These are phyloP conservation scores for Thraustochytrium sp. DNA, from an alignment of 352 stramenopile genomes.

Conservation along the genomic window DNA sequence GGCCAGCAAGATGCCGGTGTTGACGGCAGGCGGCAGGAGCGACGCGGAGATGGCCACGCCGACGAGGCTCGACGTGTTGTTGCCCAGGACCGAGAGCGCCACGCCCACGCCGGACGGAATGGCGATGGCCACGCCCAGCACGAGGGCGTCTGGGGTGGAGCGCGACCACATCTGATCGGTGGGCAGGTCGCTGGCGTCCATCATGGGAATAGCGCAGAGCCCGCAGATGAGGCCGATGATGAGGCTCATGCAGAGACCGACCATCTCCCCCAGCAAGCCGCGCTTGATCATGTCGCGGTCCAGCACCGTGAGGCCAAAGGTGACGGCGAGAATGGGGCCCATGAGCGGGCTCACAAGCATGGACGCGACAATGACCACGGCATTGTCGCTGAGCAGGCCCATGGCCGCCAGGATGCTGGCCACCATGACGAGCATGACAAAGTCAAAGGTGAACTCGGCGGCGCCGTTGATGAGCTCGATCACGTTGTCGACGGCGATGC, in stretches of 20 bases:
- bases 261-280: slow-evolving; percentile 44
- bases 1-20: slow-evolving; percentile 54
- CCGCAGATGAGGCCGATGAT: background rate
- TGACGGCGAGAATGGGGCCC: slow-evolving; percentile 59
- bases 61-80: slow-evolving; percentile 58
- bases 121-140: slow-evolving; percentile 55
- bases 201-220: background rate
- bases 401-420: slow-evolving; percentile 61
- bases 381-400: slow-evolving; percentile 56
- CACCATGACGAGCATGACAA: slow-evolving; percentile 56
- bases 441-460: slow-evolving; percentile 57
- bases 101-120: slow-evolving; percentile 60
- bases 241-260: slow-evolving; percentile 21
- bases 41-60: slow-evolving; percentile 62
- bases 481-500: background rate
- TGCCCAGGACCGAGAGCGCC: slow-evolving; percentile 52
- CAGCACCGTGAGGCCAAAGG: slow-evolving; percentile 51
- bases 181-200: background rate
- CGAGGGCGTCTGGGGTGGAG: slow-evolving; percentile 49
- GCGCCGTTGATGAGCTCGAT: slow-evolving; percentile 38
- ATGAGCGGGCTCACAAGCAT: slow-evolving; percentile 60
- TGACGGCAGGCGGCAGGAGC: slow-evolving; percentile 60
- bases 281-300: slow-evolving; percentile 31
- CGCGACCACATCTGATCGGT: slow-evolving; percentile 53
- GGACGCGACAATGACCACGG: slow-evolving; percentile 57